Percentiles rank a stretch among this genome's conserved stretches.
phyloP scores from a whole-genome alignment of 192 early-diverging fungal species.

The Lunasporangiospora selenospora region DNA sequence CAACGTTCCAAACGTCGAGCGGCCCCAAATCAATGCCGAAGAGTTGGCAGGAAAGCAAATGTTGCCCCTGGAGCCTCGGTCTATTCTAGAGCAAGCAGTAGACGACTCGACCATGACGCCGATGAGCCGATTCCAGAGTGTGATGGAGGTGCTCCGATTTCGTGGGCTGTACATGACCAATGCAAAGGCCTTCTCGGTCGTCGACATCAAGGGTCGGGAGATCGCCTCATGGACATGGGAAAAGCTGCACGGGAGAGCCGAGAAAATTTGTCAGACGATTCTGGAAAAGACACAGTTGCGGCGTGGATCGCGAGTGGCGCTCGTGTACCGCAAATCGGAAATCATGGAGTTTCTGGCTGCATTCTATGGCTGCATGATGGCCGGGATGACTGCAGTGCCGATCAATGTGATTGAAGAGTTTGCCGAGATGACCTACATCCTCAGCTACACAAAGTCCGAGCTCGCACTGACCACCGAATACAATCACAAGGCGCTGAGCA shows the following conservation, averaged over 20 bases:
- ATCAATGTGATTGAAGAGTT: constrained; percentile 84
- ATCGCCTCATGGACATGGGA: constrained; percentile 73
- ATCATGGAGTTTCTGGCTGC: constrained; percentile 84
- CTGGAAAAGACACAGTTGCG: constrained; percentile 63
- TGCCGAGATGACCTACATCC: constrained; percentile 77
- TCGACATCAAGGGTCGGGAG: constrained; percentile 82
- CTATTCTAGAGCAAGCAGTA: constrained; percentile 48
- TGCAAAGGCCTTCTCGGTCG: constrained; percentile 65
- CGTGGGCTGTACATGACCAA: constrained; percentile 66
- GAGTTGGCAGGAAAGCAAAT: constrained; percentile 61
- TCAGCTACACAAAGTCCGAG: constrained; percentile 67
- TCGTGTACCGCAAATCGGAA: constrained; percentile 84
- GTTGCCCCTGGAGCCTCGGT: constrained; percentile 58
- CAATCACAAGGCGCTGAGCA: constrained; percentile 74
- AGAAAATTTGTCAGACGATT: constrained; percentile 74
- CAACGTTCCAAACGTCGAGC: constrained; percentile 40
- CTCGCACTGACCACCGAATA: constrained; percentile 86
- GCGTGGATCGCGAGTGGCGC: constrained; percentile 74
- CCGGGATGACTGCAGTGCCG: constrained; percentile 84
- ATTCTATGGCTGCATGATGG: constrained; percentile 82
- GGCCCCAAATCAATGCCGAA: constrained; percentile 47
- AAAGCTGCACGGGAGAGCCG: constrained; percentile 71
- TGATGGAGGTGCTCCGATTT: constrained; percentile 72
- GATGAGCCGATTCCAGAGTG: constrained; percentile 62
- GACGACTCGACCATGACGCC: constrained; percentile 51